Evolutionary conservation across 1,139 yeast genomes (phyloP).

Genomic region (Debaryomycetaceae sp.): DNA sequence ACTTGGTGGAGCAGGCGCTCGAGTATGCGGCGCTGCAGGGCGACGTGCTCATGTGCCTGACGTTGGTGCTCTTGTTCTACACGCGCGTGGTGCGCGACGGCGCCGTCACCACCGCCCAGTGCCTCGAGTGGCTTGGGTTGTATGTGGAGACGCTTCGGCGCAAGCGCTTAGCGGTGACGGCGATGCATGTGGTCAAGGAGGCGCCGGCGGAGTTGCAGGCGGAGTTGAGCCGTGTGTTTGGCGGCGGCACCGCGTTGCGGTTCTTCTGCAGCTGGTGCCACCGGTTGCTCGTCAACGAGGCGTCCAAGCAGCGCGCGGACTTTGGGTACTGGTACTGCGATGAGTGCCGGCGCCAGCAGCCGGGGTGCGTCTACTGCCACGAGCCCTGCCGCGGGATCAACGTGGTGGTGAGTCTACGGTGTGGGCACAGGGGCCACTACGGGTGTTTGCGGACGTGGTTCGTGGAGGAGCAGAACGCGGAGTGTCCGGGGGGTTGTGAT

Average conservation of each 20-base stretch:
- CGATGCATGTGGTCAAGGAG: constrained; percentile 53
- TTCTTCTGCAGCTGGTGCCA: constrained; percentile 68
- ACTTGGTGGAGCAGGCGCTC: constrained; percentile 38
- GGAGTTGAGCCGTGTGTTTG: constrained; percentile 42
- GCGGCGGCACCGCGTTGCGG: constrained; percentile 54
- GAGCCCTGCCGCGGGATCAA: constrained; percentile 74
- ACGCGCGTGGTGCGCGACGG: constrained; percentile 10
- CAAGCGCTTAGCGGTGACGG: constrained; percentile 50
- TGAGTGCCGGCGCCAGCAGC: constrained; percentile 55
- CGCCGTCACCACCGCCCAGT: constrained; percentile 17
- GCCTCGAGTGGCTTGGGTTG: constrained; percentile 53
- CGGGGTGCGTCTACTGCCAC: constrained; percentile 75
- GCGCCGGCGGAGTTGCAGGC: constrained; percentile 34
- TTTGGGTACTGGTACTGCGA: constrained; percentile 87
- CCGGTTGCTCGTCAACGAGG: constrained; percentile 60
- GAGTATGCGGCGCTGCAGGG: constrained; percentile 60
- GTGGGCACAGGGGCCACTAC: constrained; percentile 89
- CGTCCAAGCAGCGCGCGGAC: constrained; percentile 31
- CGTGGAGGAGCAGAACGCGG: constrained; percentile 53
- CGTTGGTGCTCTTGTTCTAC: constrained; percentile 55
- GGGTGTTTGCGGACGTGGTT: constrained; percentile 81
- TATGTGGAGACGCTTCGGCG: constrained; percentile 57
- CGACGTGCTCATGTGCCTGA: constrained; percentile 58
- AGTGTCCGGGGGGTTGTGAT: constrained; percentile 80
- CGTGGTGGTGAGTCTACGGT: constrained; percentile 57